Percentiles rank a stretch among this genome's conserved stretches.
phyloP scores from a whole-genome alignment of 139 green algal species.

The Nannochloris sp. region DNA sequence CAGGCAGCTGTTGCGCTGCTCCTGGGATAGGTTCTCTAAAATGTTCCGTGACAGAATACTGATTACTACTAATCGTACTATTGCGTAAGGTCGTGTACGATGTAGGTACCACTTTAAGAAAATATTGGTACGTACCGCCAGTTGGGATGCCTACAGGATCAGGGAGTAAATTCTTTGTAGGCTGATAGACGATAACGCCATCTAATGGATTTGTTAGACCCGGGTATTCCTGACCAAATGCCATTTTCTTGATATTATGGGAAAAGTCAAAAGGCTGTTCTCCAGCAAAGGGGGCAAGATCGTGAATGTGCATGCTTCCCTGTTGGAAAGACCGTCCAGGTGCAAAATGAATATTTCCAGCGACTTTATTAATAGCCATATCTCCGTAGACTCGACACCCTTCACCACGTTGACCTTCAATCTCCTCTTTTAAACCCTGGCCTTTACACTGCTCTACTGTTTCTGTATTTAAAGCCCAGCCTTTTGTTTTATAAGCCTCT shows the following conservation, averaged over 20 bases:
- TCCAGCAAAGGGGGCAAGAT: constrained; percentile 79
- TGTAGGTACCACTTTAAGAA: constrained; percentile 96
- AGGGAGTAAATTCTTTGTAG: background rate
- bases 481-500: constrained; percentile 41
- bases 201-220: constrained; percentile 83
- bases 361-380: constrained; percentile 77
- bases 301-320: constrained; percentile 87
- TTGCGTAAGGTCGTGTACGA: constrained; percentile 62
- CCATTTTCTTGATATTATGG: constrained; percentile 77
- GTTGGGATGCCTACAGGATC: background rate
- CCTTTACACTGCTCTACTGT: constrained; percentile 77
- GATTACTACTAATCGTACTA: constrained; percentile 74
- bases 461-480: constrained; percentile 66
- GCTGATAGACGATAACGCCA: constrained; percentile 22
- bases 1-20: constrained; percentile 16
- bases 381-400: constrained; percentile 89
- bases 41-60: constrained; percentile 96
- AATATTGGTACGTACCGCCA: constrained; percentile 93
- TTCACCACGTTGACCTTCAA: constrained; percentile 79
- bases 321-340: constrained; percentile 87
- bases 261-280: constrained; percentile 62
- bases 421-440: constrained; percentile 59
- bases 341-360: constrained; percentile 96
- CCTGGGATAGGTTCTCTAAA: constrained; percentile 50
- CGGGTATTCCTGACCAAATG: constrained; percentile 68